A percentile compares a stretch with the other conserved stretches of the same genome.
These are phyloP conservation scores for Blastobotrys americana DNA, from an alignment of 805 yeast genomes.

Conservation along the genomic window DNA sequence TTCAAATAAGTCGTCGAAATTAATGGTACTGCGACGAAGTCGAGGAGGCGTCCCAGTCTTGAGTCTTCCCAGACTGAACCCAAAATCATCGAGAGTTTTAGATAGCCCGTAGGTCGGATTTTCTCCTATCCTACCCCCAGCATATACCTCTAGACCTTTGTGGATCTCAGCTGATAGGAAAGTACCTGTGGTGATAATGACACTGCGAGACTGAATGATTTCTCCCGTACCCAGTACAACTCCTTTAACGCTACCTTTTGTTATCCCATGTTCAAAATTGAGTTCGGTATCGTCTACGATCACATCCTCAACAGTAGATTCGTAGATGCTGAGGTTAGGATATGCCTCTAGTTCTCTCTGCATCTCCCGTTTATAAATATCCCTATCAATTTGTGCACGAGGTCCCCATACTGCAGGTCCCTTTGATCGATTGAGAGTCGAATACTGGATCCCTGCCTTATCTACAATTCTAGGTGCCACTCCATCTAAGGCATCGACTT, in stretches of 20 bases:
- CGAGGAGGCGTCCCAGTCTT: conserved; percentile 98
- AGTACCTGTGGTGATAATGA: conserved; percentile 93
- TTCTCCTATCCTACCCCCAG: conserved; percentile 94
- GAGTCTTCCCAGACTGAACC: conserved; percentile 78
- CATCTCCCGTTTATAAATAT: conserved; percentile 73
- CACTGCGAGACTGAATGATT: conserved; percentile 52
- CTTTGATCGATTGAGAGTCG: conserved; percentile 72
- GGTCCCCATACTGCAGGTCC: conserved; percentile 99
- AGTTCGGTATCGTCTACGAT: conserved; percentile 44
- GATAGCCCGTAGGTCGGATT: conserved; percentile 85
- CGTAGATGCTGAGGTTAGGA: conserved; percentile 50
- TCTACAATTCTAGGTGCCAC: conserved; percentile 83
- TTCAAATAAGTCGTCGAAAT: conserved; percentile 52
- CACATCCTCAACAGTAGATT: conserved; percentile 80
- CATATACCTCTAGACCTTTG: conserved; percentile 69
- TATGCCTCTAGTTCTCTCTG: conserved; percentile 48
- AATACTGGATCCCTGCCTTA: conserved; percentile 86
- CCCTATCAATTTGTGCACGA: conserved; percentile 89
- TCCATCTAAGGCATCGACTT: conserved; percentile 96
- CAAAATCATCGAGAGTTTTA: conserved; percentile 64
- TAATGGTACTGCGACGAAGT: conserved; percentile 60
- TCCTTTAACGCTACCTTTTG: conserved; percentile 50
- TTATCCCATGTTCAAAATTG: too few species aligned
- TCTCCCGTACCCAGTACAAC: conserved; percentile 64
- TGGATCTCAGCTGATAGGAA: conserved; percentile 93